These are phyloP conservation scores for Solanum chilense DNA, from an alignment of 257 asterid species.

Conservation along the genomic window DNA sequence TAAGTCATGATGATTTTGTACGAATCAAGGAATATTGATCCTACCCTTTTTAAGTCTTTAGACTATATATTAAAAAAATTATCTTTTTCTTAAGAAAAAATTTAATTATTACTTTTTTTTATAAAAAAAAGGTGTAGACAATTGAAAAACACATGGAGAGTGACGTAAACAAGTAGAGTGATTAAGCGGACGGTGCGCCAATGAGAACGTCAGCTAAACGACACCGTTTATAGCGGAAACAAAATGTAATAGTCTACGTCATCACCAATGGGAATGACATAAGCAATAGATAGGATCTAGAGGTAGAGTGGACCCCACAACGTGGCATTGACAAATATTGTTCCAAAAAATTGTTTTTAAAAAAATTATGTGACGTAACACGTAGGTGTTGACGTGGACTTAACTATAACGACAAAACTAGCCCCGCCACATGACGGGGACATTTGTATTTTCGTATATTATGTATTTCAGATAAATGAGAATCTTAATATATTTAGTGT, in stretches of 20 bases:
- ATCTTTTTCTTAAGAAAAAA: too few species aligned
- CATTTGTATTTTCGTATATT: too few species aligned
- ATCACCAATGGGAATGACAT: background rate
- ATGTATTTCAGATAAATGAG: too few species aligned
- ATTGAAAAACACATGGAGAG: background rate
- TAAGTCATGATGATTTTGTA: background rate
- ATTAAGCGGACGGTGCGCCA: conserved; percentile 4
- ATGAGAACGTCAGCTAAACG: conserved; percentile 8
- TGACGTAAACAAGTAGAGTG: background rate
- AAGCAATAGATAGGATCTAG: background rate
- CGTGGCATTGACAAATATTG: background rate
- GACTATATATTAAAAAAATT: background rate
- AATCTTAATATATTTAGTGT: too few species aligned
- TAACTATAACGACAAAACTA: background rate
- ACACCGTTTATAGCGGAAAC: background rate
- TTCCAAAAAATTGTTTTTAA: background rate
- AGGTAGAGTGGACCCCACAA: background rate
- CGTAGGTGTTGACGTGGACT: background rate
- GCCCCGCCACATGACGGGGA: background rate
- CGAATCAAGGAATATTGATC: background rate
- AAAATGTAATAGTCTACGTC: background rate
- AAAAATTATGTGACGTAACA: background rate
- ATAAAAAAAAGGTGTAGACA: background rate
- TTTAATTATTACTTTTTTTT: background rate
- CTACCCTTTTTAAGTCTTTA: background rate